Percentiles rank a stretch among this genome's conserved stretches.
Conservation (phyloP, 1,139 yeast genomes). For the Suhomyces terraborum region DNA sequence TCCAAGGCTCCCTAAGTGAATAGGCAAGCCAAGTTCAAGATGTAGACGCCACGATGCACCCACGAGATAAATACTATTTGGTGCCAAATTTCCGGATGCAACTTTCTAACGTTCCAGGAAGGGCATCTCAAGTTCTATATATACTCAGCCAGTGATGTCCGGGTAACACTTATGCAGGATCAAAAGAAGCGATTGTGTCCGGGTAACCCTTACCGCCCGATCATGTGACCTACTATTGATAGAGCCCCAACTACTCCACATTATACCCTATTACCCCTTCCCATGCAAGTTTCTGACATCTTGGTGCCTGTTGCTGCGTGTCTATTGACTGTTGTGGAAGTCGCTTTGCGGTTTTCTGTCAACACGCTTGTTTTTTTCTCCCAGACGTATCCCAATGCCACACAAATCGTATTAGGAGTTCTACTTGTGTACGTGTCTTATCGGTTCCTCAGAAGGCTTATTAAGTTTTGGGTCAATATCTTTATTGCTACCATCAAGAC, state of each 20-base stretch:
- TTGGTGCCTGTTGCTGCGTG: conserved; percentile 13
- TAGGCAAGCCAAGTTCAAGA: conserved; percentile 41
- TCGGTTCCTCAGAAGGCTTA: conserved; percentile 21
- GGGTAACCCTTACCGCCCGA: background rate
- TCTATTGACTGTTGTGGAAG: conserved; percentile 19
- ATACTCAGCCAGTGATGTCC: conserved; percentile 12
- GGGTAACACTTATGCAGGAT: conserved; percentile 17
- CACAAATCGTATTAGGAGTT: conserved; percentile 23
- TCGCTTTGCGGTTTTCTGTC: conserved; percentile 20
- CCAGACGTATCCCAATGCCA: conserved; percentile 29
- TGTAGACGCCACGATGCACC: conserved; percentile 8
- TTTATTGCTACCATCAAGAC: conserved; percentile 27
- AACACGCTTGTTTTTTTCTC: conserved; percentile 20
- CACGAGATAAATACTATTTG: conserved; percentile 9
- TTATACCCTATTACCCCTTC: background rate
- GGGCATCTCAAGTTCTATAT: conserved; percentile 7
- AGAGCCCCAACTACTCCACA: background rate
- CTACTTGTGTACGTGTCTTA: conserved; percentile 28
- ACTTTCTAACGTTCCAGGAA: conserved; percentile 35
- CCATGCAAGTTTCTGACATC: conserved; percentile 11
- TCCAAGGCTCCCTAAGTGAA: conserved; percentile 48
- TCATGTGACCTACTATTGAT: background rate
- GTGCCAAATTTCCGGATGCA: conserved; percentile 46
- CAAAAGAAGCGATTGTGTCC: background rate
- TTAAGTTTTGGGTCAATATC: conserved; percentile 32